Evolutionary conservation across 495 filamentous ascomycete genomes (phyloP).

Genomic region (Filosporella fistucella): DNA sequence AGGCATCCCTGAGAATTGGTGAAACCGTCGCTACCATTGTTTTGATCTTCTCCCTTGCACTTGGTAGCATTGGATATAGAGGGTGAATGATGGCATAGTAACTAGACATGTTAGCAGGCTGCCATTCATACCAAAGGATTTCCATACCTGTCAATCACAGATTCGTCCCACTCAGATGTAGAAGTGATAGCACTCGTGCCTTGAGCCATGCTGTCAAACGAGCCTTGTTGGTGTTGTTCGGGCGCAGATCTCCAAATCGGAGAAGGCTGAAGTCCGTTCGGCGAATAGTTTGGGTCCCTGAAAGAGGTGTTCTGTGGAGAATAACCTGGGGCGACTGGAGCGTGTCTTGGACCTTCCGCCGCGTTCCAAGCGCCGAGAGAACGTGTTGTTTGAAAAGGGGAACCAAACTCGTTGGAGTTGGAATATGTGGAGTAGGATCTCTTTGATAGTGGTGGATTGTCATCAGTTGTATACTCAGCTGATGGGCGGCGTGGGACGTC

Average conservation of each 20-base stretch:
- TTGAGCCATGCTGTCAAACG: conserved; percentile 25
- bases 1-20: conserved; percentile 60
- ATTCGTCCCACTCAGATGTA: conserved; percentile 35
- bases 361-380: conserved; percentile 18
- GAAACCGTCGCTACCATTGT: conserved; percentile 58
- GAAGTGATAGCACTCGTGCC: too few relatives aligned
- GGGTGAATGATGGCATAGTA: conserved; percentile 71
- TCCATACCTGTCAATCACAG: conserved; percentile 38
- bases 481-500: conserved; percentile 38
- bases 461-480: conserved; percentile 41
- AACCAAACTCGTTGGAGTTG: conserved; percentile 36
- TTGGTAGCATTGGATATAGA: conserved; percentile 68
- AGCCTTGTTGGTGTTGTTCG: conserved; percentile 27
- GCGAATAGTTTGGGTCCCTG: conserved; percentile 27
- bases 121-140: background rate
- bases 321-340: conserved; percentile 3
- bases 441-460: conserved; percentile 43
- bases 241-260: conserved; percentile 27
- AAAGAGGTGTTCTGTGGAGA: conserved; percentile 1
- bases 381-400: conserved; percentile 41
- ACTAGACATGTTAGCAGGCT: conserved; percentile 41
- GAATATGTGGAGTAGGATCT: conserved; percentile 47
- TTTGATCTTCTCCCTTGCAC: conserved; percentile 57
- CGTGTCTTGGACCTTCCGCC: conserved; percentile 7
- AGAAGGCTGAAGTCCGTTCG: conserved; percentile 37